Base-by-base conservation (phyloP, 225 moss, liverwort and hornwort species). In the Lunularia cruciata region DNA sequence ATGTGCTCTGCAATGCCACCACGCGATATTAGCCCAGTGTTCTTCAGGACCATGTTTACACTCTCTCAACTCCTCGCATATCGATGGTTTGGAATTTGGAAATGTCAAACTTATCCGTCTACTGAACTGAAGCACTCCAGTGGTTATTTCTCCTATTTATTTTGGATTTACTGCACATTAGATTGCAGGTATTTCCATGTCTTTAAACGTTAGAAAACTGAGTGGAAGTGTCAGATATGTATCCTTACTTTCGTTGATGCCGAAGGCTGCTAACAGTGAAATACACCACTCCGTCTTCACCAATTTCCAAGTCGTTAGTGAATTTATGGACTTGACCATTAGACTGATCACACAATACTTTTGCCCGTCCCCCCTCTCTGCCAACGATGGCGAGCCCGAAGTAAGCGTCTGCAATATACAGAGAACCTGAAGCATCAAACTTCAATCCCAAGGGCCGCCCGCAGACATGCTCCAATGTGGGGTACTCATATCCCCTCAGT, bases 1-100 rank as follows among this genome's bases (percentile, higher is more conserved):
- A 65, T 76, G 81, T 63, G 85, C 73, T n/a, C 92, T 92, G 80
- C 54, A 73, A 23, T 26, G 11, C 11, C 48, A 51, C 46, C 56
- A 51, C 12, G 9, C 47, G 28, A 2, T 54, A n/a, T n/a, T n/a
- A n/a, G n/a, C n/a, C n/a, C n/a, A n/a, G n/a, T n/a, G n/a, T n/a
- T n/a, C n/a, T n/a, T n/a, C n/a, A n/a, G n/a, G n/a, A n/a, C n/a
- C n/a, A n/a, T n/a, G n/a, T n/a, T n/a, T n/a, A n/a, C n/a, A n/a
- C n/a, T n/a, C n/a, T n/a, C n/a, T n/a, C n/a, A n/a, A n/a, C n/a
- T n/a, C n/a, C n/a, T n/a, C n/a, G n/a, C n/a, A n/a, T n/a, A n/a
- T n/a, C n/a, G n/a, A n/a, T n/a, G n/a, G n/a, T n/a, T n/a, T n/a
- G n/a, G n/a, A n/a, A n/a, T n/a, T n/a, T n/a, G n/a, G n/a, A n/a